Base-by-base conservation (phyloP, 2,329 filamentous ascomycete genomes). In the Camptophora hylomeconis region DNA sequence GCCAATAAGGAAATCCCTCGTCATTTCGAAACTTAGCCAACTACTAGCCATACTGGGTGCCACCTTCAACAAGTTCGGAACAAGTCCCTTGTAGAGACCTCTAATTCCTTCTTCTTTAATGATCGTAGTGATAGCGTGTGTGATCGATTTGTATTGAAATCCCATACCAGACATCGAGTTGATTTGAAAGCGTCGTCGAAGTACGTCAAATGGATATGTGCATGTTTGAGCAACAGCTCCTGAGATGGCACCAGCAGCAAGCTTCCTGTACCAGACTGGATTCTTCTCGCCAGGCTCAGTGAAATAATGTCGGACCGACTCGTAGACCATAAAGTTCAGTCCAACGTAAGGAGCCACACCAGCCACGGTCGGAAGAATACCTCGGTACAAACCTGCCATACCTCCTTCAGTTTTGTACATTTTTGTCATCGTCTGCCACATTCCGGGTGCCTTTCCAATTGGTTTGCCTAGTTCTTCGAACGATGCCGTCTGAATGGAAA, bases 151-250 rank as follows among this genome's bases (percentile, higher is more conserved):
- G 61, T 98, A 98, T 52, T 87, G 74, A 57, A 94, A 95, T 28
- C 89, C 89, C 75, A 98, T 87, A 28, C 89, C 89, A 26, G 80
- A 83, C 89, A 98, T 98, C 30, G 89, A 94, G 58, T 98, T 98
- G 60, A 98, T 89, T 52, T 98, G 89, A 54, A 98, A 98, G 28
- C 89, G 73, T 36, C 89, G 75, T 17, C 89, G 80, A 31, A 98
- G 66, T 2, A 98, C 87, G 69, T 58, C 92, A 80, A 98, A 94
- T 37, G 89, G 89, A 58, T 98, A 98, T 49, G 89, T 98, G 67
- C 80, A 93, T 2, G 87, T 95, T 54, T 98, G 89, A 22, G 89
- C 89, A 29, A 98, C 80, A 16, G 83, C 89, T 20, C 89, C 89
- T n/a, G 86, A 93, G 29, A 95, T 72, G 9, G 89, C 89, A 33